Evolutionary conservation across 2,329 filamentous ascomycete genomes (phyloP), one percentile per base, ranked within the genome.

Genomic region (Camillea tinctor): DNA sequence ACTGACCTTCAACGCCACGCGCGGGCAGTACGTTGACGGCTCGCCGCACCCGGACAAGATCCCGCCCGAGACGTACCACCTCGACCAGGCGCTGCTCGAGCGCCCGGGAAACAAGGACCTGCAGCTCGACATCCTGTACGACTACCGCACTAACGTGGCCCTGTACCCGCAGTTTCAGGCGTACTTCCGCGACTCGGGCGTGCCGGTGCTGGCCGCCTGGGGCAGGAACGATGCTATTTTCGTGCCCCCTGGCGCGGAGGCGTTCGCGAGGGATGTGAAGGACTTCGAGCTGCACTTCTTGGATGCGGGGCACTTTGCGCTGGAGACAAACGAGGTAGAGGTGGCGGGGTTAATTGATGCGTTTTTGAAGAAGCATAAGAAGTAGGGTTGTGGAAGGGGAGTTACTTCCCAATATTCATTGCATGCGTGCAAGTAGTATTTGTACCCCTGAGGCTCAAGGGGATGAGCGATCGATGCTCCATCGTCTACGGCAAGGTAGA

Each of bases 191-290:
- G 69, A 75, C 7, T 80, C 75, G 0, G 72, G 80, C 53, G 79
- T 85, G 0, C 84, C 84, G 0, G 67, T 87, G 3, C 68, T 88
- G 61, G 82, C 83, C 1, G 76, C 81, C 3, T 88, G 85, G 85
- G 84, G 85, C 0, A 81, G 81, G 72, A 79, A 82, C 59, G 85
- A 88, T 72, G 65, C 69, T 2, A 80, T 83, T 30, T 85, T 85
- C 64, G 68, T 82, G 0, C 65, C 77, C 0, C 64, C 77, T 0
- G 85, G 84, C 0, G 84, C 84, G 0, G 79, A 85, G 71, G 84
- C 83, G 0, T 87, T 75, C 64, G 78, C 77, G 66, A 73, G 67
- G 21, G 84, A 88, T 72, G 70, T 82, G 15, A 71, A 75, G 8
- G 71, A 77, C 22, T 75, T 81, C 4, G 78, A 83, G 68, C 67